Base-by-base conservation (phyloP, 257 asterid genomes). In the Coffea eugenioides region DNA sequence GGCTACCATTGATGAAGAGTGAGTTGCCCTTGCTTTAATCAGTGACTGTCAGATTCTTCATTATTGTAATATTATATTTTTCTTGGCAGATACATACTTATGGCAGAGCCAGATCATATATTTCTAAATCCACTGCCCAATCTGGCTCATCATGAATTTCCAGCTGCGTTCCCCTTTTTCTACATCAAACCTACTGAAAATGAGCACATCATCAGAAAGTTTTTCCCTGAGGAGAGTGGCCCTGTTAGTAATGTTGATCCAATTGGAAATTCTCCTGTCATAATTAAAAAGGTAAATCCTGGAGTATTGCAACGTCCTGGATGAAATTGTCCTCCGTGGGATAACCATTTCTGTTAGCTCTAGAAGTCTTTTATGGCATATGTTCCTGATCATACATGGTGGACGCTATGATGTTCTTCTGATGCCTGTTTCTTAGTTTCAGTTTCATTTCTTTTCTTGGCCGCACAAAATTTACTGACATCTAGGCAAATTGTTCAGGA, bases 81-180 rank as follows among this genome's bases (percentile, higher is more conserved):
- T 85, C 51, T 48, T 64, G 76, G 93, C 98, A 95, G 99, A 71
- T 95, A 95, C 86, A 88, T 95, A 84, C 92, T 93, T 81, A 95
- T 95, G 99, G 98, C 98, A 78, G 99, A 95, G 86, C 99, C 99
- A 36, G 99, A 95, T 84, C 99, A 95, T 79, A 56, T 95, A 79
- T 88, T 95, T 79, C 95, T 84, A 70, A 95, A 93, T 76, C 98
- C 99, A 43, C 82, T 95, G 91, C 98, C 98, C 45, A 95, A 95
- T 89, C 88, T 95, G 90, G 92, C 97, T 36, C 92, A 80, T 75
- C 98, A 94, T 80, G 97, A 84, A 77, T 81, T 83, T 85, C 98
- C 99, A 52, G 95, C 97, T 64, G 99, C 95, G 59, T 95, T 87
- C 84, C 98, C 99, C 9, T 95, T 95, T 83, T 95, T 95, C 90